These are phyloP conservation scores for Schizochytrium sp. DNA, from an alignment of 108 stramenopile species.

Conservation along the genomic window DNA sequence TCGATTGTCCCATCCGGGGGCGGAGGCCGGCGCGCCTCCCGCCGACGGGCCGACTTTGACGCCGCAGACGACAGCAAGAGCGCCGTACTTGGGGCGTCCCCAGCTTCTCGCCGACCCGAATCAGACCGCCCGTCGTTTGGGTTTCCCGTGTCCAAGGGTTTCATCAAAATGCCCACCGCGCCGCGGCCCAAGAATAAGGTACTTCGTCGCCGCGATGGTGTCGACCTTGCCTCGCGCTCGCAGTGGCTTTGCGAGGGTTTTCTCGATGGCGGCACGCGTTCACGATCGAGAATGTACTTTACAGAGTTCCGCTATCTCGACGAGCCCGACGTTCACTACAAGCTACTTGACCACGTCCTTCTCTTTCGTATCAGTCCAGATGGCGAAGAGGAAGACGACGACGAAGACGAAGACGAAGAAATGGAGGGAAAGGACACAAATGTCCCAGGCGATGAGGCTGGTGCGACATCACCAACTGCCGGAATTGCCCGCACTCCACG, in stretches of 20 bases:
- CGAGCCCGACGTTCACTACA: background rate
- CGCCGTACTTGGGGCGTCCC: background rate
- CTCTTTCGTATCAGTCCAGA: slow-evolving; percentile 4
- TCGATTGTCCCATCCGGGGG: background rate
- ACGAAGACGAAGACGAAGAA: background rate
- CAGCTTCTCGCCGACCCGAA: background rate
- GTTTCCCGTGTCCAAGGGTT: background rate
- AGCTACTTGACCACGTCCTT: background rate
- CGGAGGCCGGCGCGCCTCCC: background rate
- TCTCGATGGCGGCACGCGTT: background rate
- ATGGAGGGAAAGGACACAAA: background rate
- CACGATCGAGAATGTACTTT: background rate
- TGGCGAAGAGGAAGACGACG: background rate
- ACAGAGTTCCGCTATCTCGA: background rate
- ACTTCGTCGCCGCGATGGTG: background rate
- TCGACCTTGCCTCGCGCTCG: background rate
- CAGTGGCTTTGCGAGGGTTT: background rate
- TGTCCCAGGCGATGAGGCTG: too few relatives aligned
- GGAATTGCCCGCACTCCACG: background rate
- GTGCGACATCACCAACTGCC: too few relatives aligned
- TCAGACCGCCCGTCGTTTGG: background rate
- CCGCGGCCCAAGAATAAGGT: background rate
- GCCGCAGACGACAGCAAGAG: background rate
- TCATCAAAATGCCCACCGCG: background rate
- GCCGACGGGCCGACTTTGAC: background rate